Evolutionary conservation across 2,329 filamentous ascomycete species (phyloP).

Genomic region (Cadophora malorum): DNA sequence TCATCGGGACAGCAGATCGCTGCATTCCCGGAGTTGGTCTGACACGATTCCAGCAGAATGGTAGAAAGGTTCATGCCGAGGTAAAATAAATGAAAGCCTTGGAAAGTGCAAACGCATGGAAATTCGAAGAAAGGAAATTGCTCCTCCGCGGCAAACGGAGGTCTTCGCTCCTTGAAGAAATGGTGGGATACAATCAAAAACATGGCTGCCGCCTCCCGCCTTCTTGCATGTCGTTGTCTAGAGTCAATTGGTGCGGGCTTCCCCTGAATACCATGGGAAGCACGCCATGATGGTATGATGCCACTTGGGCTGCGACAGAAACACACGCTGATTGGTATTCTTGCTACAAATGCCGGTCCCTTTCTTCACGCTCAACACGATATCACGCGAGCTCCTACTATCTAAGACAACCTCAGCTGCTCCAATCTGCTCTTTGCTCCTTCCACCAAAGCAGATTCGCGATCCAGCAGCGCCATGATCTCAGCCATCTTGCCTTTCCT

Average conservation of each 20-base stretch:
- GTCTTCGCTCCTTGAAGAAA: too few species aligned
- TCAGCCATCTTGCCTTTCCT: conserved; percentile 68
- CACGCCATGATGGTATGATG: not conserved
- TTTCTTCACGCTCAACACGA: too few species aligned
- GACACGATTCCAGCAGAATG: too few species aligned
- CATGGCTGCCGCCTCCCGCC: too few species aligned
- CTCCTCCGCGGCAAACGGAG: too few species aligned
- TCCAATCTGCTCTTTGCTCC: conserved; percentile 68
- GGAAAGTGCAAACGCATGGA: too few species aligned
- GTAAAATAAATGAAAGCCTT: too few species aligned
- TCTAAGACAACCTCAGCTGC: conserved; percentile 51
- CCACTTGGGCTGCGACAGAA: conserved; percentile 9
- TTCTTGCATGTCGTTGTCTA: too few species aligned
- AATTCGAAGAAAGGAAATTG: too few species aligned
- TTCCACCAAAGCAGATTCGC: conserved; percentile 72
- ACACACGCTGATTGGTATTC: conserved; percentile 5
- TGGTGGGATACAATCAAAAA: too few species aligned
- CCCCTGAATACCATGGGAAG: not conserved
- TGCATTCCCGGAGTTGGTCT: too few species aligned
- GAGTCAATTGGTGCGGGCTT: not conserved
- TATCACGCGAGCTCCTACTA: not conserved
- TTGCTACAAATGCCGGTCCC: not conserved
- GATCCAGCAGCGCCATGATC: conserved; percentile 67
- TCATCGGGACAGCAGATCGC: not conserved
- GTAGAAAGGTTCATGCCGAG: too few species aligned